Conservation (phyloP, 306 rosid species). For the Mimosa bimucronata region DNA sequence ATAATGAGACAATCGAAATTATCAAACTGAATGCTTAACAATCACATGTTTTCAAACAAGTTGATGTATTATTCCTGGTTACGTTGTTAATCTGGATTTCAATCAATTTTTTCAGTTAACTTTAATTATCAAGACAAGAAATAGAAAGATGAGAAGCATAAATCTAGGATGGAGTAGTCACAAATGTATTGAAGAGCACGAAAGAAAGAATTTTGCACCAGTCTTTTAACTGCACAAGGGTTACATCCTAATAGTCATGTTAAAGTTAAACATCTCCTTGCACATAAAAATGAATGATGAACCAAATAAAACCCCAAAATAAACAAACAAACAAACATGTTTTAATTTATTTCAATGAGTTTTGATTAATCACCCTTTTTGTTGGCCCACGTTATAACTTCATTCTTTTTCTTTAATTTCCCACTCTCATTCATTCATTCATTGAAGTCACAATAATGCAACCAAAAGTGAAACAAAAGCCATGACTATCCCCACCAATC, state of each 20-base stretch:
- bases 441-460: slow-evolving; percentile 22
- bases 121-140: not conserved
- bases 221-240: not conserved
- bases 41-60: not conserved
- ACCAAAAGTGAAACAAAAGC: slow-evolving; percentile 43
- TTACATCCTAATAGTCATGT: not conserved
- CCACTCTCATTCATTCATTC: not conserved
- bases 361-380: not conserved
- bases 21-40: not conserved
- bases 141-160: not conserved
- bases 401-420: no score
- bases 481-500: slow-evolving; percentile 39
- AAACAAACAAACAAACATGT: not conserved
- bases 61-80: not conserved
- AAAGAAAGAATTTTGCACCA: not conserved
- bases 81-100: not conserved
- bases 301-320: not conserved
- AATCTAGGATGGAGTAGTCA: not conserved
- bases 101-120: not conserved
- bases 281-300: not conserved
- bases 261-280: not conserved
- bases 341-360: not conserved
- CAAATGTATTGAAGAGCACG: not conserved
- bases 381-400: no score
- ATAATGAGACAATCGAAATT: not conserved